Percentiles rank a stretch among this genome's conserved stretches.
Evolutionary conservation across 495 filamentous ascomycete species (phyloP).

Genomic region (Chaetomidium leptoderma): DNA sequence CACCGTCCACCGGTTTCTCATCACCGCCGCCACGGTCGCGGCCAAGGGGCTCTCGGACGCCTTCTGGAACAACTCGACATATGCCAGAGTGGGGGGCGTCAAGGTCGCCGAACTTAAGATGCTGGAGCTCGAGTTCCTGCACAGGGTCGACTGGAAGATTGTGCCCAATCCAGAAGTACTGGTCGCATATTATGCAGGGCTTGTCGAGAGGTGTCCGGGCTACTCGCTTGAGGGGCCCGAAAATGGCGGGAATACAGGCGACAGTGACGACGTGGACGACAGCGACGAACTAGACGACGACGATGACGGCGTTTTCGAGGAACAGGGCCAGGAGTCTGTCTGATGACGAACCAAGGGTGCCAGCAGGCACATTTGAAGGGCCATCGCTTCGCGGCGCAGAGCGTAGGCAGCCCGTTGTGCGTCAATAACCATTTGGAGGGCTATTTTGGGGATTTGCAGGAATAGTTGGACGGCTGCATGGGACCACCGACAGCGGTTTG

Average conservation of each 20-base stretch:
- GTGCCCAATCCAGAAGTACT: slow-evolving; percentile 91
- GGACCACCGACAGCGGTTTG: neutral
- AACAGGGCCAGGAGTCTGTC: neutral
- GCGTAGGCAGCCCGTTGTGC: neutral
- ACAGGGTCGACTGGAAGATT: slow-evolving; percentile 90
- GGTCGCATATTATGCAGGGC: slow-evolving; percentile 83
- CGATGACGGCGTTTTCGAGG: slow-evolving; percentile 8
- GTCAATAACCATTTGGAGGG: neutral
- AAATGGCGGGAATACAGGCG: slow-evolving; percentile 19
- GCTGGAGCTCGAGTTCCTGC: slow-evolving; percentile 90
- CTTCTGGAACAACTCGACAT: slow-evolving; percentile 96
- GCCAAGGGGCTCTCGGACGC: slow-evolving; percentile 93
- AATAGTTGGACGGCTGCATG: too few relatives aligned
- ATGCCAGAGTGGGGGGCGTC: slow-evolving; percentile 89
- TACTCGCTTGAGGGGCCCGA: slow-evolving; percentile 42
- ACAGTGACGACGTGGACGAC: slow-evolving; percentile 19
- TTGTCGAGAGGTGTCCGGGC: slow-evolving; percentile 58
- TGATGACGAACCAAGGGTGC: neutral
- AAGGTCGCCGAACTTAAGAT: slow-evolving; percentile 81
- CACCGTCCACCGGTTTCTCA: slow-evolving; percentile 95
- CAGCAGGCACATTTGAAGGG: neutral
- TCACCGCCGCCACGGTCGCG: slow-evolving; percentile 90
- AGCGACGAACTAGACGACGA: slow-evolving; percentile 24
- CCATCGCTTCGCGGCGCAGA: neutral
- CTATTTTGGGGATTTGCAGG: too few relatives aligned